Conservation (phyloP, 345 rosid species). For the Aethionema arabicum region DNA sequence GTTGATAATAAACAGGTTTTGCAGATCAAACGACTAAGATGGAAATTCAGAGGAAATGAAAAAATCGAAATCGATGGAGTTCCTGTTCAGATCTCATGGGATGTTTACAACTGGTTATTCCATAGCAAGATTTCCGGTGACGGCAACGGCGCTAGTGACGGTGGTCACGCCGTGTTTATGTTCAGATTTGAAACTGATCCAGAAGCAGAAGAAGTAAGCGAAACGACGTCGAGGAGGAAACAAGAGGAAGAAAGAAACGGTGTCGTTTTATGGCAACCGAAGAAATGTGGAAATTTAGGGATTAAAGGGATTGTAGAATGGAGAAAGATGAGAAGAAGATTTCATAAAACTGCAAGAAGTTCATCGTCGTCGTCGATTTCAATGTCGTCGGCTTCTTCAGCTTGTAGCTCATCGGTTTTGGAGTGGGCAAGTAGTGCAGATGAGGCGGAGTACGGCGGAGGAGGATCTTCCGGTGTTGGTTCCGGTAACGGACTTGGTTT, state of each 20-base stretch:
- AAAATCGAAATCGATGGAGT: constrained; percentile 74
- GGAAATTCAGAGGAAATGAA: constrained; percentile 96
- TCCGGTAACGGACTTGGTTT: constrained; percentile 59
- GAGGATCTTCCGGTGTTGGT: constrained; percentile 54
- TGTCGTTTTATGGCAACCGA: constrained; percentile 43
- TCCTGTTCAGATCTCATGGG: constrained; percentile 81
- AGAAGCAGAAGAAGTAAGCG: constrained; percentile 29
- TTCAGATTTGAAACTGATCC: constrained; percentile 63
- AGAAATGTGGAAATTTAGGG: constrained; percentile 41
- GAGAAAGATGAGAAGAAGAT: constrained; percentile 81
- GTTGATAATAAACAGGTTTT: constrained; percentile 62
- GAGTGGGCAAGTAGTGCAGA: constrained; percentile 80
- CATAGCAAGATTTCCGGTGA: constrained; percentile 37
- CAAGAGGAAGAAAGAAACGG: constrained; percentile 29
- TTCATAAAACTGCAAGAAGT: constrained; percentile 59
- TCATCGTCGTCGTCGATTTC: constrained; percentile 79
- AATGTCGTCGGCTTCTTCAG: constrained; percentile 84
- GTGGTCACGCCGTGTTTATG: constrained; percentile 75
- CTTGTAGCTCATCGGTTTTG: constrained; percentile 77
- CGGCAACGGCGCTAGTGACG: constrained; percentile 1
- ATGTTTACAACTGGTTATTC: constrained; percentile 87
- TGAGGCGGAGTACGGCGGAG: constrained; percentile 39
- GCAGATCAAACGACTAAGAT: constrained; percentile 67
- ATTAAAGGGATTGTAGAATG: constrained; percentile 58
- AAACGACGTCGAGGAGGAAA: constrained; percentile 23